Percentiles rank a stretch among this genome's conserved stretches.
These are phyloP conservation scores for Bifiguratus adelaidae DNA, from an alignment of 192 early-diverging fungal species.

Conservation along the genomic window DNA sequence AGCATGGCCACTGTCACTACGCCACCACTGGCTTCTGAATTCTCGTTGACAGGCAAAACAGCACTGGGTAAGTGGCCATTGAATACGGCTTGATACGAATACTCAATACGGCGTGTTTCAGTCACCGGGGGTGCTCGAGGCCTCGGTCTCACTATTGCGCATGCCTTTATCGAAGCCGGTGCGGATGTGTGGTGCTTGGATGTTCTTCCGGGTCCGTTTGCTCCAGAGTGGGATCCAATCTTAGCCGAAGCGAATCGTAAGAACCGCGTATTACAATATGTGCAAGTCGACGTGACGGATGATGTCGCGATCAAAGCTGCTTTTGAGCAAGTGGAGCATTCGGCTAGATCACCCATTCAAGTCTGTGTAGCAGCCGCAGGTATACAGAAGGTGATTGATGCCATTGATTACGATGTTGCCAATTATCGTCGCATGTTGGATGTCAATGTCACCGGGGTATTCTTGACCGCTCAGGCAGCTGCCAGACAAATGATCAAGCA, in stretches of 20 bases:
- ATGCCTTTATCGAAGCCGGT: slow-evolving; percentile 18
- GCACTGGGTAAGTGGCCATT: slow-evolving; percentile 10
- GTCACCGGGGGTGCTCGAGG: slow-evolving; percentile 26
- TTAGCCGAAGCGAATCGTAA: too few species aligned
- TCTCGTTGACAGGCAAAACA: slow-evolving; percentile 16
- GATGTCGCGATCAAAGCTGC: too few species aligned
- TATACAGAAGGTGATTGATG: slow-evolving; percentile 12
- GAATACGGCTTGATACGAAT: too few species aligned
- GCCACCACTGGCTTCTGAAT: too few species aligned
- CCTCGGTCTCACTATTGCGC: slow-evolving; percentile 22
- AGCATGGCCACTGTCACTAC: too few species aligned
- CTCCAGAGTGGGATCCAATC: too few species aligned
- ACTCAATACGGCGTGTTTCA: not conserved
- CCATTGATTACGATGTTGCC: slow-evolving; percentile 12
- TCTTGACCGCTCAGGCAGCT: slow-evolving; percentile 20
- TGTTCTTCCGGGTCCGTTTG: too few species aligned
- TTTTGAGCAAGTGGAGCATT: too few species aligned
- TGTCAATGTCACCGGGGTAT: slow-evolving; percentile 24
- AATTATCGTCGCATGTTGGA: slow-evolving; percentile 16
- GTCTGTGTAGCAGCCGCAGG: slow-evolving; percentile 22
- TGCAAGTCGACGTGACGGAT: too few species aligned
- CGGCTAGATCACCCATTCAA: too few species aligned
- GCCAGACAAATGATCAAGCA: slow-evolving; percentile 20
- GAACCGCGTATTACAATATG: too few species aligned
- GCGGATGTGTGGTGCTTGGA: slow-evolving; percentile 23